phyloP scores from a whole-genome alignment of 257 asterid genomes.

The Lycium ferocissimum region DNA sequence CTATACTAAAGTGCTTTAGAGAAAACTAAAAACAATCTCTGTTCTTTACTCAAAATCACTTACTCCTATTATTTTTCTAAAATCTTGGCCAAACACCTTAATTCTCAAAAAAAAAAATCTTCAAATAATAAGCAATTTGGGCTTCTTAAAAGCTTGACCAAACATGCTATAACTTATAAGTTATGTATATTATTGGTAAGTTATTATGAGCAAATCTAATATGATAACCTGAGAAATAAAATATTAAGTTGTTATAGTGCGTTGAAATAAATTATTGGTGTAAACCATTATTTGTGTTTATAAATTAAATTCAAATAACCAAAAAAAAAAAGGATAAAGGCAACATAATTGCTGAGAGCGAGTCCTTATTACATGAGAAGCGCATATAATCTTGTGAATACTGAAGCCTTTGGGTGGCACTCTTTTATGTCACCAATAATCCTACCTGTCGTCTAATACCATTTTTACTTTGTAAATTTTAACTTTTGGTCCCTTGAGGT shows the following conservation, averaged over 20 bases:
- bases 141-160: no score
- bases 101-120: no score
- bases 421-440: slow-evolving; percentile 38
- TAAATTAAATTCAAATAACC: background rate
- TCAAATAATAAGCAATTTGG: no score
- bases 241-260: background rate
- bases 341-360: slow-evolving; percentile 40
- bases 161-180: no score
- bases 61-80: no score
- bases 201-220: no score
- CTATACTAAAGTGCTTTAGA: no score
- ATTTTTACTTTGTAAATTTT: background rate
- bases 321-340: slow-evolving; percentile 9
- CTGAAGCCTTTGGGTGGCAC: slow-evolving; percentile 55
- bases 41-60: no score
- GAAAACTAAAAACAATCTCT: no score
- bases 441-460: slow-evolving; percentile 26
- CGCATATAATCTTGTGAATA: slow-evolving; percentile 59
- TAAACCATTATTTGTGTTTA: background rate
- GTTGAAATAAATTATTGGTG: no score
- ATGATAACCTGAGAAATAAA: background rate
- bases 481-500: background rate
- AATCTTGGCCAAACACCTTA: no score
- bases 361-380: slow-evolving; percentile 37
- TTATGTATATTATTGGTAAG: no score